Percentiles rank a stretch among this genome's conserved stretches.
Conservation (phyloP, 768 basidiomycete genomes). For the Mycena haematopus region DNA sequence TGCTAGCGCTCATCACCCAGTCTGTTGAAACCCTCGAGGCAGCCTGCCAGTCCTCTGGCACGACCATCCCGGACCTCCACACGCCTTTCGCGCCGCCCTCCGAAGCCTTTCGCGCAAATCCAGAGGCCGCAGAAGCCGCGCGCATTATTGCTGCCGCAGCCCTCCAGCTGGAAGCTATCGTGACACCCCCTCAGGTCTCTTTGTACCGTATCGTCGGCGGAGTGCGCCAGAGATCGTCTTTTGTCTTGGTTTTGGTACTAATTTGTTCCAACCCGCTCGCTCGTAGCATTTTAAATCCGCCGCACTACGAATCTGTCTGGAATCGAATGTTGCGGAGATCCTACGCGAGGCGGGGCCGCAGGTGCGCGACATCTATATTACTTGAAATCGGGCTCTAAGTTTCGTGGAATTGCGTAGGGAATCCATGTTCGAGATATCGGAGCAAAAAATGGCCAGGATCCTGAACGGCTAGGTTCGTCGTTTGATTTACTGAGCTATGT, state of each 20-base stretch:
- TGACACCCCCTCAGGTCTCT: slow-evolving; percentile 36
- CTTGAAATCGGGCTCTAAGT: neutral
- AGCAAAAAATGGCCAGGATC: slow-evolving; percentile 36
- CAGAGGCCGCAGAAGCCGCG: slow-evolving; percentile 37
- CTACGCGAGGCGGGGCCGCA: slow-evolving; percentile 45
- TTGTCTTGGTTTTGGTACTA: neutral
- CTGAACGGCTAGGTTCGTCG: slow-evolving; percentile 42
- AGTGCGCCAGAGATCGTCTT: slow-evolving; percentile 30
- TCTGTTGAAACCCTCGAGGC: slow-evolving; percentile 15
- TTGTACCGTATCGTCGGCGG: slow-evolving; percentile 35
- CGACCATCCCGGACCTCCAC: slow-evolving; percentile 24
- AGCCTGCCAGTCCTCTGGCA: slow-evolving; percentile 1
- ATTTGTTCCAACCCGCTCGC: neutral
- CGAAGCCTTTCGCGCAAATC: slow-evolving; percentile 36
- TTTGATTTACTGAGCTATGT: neutral
- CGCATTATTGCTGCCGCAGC: slow-evolving; percentile 40
- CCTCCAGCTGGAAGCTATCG: slow-evolving; percentile 37
- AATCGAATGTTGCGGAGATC: slow-evolving; percentile 47
- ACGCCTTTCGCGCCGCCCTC: slow-evolving; percentile 33
- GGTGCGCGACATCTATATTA: too few species aligned
- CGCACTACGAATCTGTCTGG: slow-evolving; percentile 39
- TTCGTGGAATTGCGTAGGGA: slow-evolving; percentile 38
- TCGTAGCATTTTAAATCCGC: slow-evolving; percentile 37
- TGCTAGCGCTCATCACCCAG: slow-evolving; percentile 17
- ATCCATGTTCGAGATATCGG: slow-evolving; percentile 44